These are phyloP conservation scores for Tuber melanosporum DNA, from an alignment of 495 filamentous ascomycete species.

Conservation along the genomic window DNA sequence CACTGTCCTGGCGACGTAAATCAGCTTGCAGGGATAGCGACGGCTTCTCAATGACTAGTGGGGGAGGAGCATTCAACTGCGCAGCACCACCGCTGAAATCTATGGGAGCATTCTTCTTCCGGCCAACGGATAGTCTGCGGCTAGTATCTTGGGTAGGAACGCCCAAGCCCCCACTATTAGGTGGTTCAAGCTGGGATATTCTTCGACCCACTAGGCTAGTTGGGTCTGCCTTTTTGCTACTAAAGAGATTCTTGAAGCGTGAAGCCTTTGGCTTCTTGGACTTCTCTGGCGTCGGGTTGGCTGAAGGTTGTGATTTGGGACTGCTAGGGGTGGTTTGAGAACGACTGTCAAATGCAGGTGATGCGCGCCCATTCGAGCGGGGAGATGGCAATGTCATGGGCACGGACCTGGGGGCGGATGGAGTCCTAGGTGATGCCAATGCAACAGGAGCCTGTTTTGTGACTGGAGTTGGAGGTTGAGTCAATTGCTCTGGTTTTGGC, in stretches of 20 bases:
- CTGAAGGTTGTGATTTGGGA: constrained; percentile 26
- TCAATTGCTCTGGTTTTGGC: background rate
- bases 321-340: constrained; percentile 19
- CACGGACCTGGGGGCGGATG: constrained; percentile 19
- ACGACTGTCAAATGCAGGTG: constrained; percentile 30
- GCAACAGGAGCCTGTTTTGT: background rate
- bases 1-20: background rate
- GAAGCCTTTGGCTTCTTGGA: constrained; percentile 24
- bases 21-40: background rate
- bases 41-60: background rate
- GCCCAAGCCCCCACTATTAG: constrained; percentile 26
- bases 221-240: constrained; percentile 28
- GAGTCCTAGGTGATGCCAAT: background rate
- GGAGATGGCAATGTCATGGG: constrained; percentile 38
- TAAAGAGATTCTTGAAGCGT: constrained; percentile 34
- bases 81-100: constrained; percentile 23
- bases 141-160: constrained; percentile 16
- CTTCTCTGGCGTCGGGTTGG: constrained; percentile 31
- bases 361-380: constrained; percentile 36
- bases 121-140: constrained; percentile 28
- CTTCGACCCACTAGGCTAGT: constrained; percentile 11
- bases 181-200: constrained; percentile 24
- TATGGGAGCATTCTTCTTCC: constrained; percentile 30
- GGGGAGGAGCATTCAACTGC: background rate
- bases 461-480: background rate